Evolutionary conservation across 2,329 filamentous ascomycete species (phyloP).

Genomic region (Reticulascus tulasneorum): DNA sequence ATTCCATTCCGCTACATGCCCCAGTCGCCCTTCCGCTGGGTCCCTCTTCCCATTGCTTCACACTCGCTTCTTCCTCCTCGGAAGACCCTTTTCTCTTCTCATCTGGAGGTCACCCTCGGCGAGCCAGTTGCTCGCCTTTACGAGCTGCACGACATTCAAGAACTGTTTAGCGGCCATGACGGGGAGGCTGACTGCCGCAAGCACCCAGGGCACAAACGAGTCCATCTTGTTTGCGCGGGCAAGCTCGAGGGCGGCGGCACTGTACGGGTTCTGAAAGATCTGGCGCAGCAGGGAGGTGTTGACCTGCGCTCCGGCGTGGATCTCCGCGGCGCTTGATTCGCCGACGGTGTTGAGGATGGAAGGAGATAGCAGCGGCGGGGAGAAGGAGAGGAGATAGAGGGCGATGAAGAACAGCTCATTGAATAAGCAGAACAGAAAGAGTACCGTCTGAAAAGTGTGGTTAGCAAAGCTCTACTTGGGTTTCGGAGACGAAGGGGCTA

Average conservation of each 20-base stretch:
- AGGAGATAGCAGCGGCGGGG: slow-evolving; percentile 81
- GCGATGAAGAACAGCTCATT: slow-evolving; percentile 99
- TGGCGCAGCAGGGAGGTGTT: slow-evolving; percentile 65
- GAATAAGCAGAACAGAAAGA: slow-evolving; percentile 84
- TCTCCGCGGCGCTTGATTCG: slow-evolving; percentile 44
- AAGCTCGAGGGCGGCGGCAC: slow-evolving; percentile 85
- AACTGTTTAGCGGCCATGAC: slow-evolving; percentile 90
- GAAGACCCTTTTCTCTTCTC: slow-evolving; percentile 51
- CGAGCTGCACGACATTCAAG: slow-evolving; percentile 89
- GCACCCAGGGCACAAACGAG: slow-evolving; percentile 62
- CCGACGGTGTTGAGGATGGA: slow-evolving; percentile 67
- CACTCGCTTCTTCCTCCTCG: slow-evolving; percentile 41
- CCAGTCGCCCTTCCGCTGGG: not conserved
- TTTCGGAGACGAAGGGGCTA: not conserved
- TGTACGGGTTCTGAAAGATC: slow-evolving; percentile 85
- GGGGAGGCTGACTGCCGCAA: slow-evolving; percentile 75
- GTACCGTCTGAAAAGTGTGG: slow-evolving; percentile 60
- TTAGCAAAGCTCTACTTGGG: slow-evolving; percentile 9
- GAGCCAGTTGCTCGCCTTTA: slow-evolving; percentile 88
- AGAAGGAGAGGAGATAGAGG: slow-evolving; percentile 96
- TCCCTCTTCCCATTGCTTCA: slow-evolving; percentile 8
- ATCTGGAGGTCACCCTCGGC: slow-evolving; percentile 81
- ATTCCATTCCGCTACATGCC: too few species aligned
- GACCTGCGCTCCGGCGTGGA: slow-evolving; percentile 65
- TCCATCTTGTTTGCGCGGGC: slow-evolving; percentile 93